Conservation (phyloP, 345 rosid species). For the Citrus reticulata region DNA sequence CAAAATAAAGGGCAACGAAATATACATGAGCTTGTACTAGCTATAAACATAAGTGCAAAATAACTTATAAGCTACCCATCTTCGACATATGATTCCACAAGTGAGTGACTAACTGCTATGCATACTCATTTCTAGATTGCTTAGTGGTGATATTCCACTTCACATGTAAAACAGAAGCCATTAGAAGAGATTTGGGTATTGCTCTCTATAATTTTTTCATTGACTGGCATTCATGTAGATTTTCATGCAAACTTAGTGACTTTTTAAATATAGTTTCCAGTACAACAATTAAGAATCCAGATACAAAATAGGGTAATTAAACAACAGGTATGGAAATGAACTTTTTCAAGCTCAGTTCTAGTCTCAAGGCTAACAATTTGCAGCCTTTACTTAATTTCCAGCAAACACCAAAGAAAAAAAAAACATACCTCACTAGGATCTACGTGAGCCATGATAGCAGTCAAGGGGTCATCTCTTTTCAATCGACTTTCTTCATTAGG, state of each 20-base stretch:
- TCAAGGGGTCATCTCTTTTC: conserved; percentile 95
- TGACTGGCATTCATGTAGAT: background rate
- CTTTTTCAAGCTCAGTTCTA: background rate
- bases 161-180: background rate
- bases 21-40: background rate
- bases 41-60: background rate
- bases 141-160: background rate
- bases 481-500: conserved; percentile 88
- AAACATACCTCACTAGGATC: conserved; percentile 79
- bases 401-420: background rate
- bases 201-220: background rate
- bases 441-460: conserved; percentile 72
- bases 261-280: background rate
- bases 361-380: background rate
- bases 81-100: background rate
- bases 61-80: background rate
- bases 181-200: background rate
- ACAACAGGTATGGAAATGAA: background rate
- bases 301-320: background rate
- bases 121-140: background rate
- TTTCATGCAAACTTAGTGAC: background rate
- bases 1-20: background rate
- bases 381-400: background rate
- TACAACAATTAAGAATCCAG: background rate
- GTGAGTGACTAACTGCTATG: background rate